Conservation (phyloP, 768 basidiomycete genomes). For the Mycena rebaudengoi region DNA sequence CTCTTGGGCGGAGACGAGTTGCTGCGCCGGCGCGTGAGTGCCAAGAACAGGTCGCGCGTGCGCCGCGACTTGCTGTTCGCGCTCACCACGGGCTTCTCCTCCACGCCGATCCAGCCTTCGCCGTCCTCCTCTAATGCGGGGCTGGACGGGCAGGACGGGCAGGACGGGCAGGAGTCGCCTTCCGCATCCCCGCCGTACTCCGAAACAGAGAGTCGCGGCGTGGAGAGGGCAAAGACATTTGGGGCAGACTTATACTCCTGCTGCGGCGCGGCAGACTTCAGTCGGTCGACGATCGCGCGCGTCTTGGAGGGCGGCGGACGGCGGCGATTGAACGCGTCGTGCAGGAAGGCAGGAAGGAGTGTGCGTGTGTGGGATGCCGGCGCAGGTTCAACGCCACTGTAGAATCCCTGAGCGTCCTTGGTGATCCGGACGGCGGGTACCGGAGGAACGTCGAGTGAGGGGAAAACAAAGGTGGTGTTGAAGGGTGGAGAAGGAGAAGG, state of each 20-base stretch:
- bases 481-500: conserved; percentile 35
- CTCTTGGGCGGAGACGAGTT: conserved; percentile 45
- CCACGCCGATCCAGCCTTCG: conserved; percentile 55
- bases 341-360: conserved; percentile 59
- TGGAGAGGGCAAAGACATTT: conserved; percentile 31
- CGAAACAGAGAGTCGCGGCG: conserved; percentile 47
- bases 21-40: conserved; percentile 49
- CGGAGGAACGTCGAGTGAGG: conserved; percentile 52
- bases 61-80: conserved; percentile 45
- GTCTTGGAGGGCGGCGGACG: conserved; percentile 61
- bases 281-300: conserved; percentile 64
- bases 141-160: too few species aligned
- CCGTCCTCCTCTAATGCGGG: conserved; percentile 49
- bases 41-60: conserved; percentile 52
- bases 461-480: conserved; percentile 53
- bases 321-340: conserved; percentile 46
- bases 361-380: conserved; percentile 38
- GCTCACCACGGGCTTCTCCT: conserved; percentile 29
- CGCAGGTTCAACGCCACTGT: conserved; percentile 50
- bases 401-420: conserved; percentile 64
- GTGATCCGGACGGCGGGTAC: conserved; percentile 51
- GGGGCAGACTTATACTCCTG: too few species aligned
- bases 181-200: conserved; percentile 48
- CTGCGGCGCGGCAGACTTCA: conserved; percentile 43
- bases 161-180: too few species aligned